phyloP scores from a whole-genome alignment of 805 yeast species.

The Sugiyamaella smithiae region DNA sequence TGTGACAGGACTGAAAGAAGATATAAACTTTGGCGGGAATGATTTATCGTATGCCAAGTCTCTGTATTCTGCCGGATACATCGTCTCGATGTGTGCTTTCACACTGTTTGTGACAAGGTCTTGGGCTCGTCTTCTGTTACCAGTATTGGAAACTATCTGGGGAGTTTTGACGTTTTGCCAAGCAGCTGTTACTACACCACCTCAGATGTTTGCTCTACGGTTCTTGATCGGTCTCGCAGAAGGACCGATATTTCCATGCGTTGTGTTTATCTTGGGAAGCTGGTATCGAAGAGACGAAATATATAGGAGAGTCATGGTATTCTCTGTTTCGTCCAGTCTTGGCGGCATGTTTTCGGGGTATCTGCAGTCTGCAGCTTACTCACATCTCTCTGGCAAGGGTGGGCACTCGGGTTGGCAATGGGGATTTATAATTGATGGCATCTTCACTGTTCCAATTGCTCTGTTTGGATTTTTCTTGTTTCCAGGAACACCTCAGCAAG shows the following conservation, averaged over 20 bases:
- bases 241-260: constrained; percentile 43
- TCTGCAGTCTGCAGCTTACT: constrained; percentile 44
- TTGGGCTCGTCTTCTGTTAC: constrained; percentile 37
- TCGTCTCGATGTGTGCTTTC: constrained; percentile 45
- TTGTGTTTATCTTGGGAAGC: constrained; percentile 43
- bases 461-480: constrained; percentile 42
- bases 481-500: constrained; percentile 50
- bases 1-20: constrained; percentile 57
- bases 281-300: constrained; percentile 47
- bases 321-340: constrained; percentile 40
- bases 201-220: constrained; percentile 41
- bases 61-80: constrained; percentile 43
- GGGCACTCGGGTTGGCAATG: constrained; percentile 50
- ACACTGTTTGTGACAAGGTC: constrained; percentile 35
- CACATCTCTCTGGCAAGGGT: constrained; percentile 39
- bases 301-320: constrained; percentile 41
- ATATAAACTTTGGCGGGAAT: constrained; percentile 40
- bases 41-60: constrained; percentile 49
- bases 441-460: constrained; percentile 43
- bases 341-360: constrained; percentile 47
- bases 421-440: constrained; percentile 56
- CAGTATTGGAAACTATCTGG: constrained; percentile 38
- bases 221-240: constrained; percentile 46
- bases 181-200: constrained; percentile 32
- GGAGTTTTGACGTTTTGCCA: constrained; percentile 38